These are phyloP conservation scores for Colletotrichum cordylinicola DNA, from an alignment of 2,329 filamentous ascomycete genomes.

Conservation along the genomic window DNA sequence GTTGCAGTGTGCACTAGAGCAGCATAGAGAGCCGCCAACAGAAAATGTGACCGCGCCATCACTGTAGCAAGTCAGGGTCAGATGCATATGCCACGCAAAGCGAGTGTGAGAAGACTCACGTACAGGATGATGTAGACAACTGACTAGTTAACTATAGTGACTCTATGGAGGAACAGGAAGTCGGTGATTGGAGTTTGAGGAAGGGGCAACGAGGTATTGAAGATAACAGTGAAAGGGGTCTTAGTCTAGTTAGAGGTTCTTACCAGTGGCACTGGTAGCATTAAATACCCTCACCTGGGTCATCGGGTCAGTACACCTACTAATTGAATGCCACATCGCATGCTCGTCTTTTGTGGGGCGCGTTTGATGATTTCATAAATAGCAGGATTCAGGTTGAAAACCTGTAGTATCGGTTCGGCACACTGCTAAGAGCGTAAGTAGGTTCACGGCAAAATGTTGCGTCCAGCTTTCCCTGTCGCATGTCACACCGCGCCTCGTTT, in stretches of 20 bases:
- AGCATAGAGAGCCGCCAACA: not conserved
- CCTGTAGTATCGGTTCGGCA: not conserved
- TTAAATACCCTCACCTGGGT: not conserved
- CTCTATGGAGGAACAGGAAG: not conserved
- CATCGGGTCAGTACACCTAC: not conserved
- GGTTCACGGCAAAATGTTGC: not conserved
- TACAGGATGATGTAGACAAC: not conserved
- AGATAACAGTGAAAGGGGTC: not conserved
- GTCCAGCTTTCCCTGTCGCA: not conserved
- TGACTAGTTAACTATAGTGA: not conserved
- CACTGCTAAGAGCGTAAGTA: not conserved
- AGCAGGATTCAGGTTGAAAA: not conserved
- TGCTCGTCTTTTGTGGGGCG: not conserved
- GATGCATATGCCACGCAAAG: not conserved
- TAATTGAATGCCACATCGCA: not conserved
- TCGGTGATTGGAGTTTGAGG: not conserved
- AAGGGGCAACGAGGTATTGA: not conserved
- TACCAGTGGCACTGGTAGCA: not conserved
- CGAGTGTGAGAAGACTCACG: not conserved
- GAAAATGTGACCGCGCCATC: not conserved
- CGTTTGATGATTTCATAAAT: not conserved
- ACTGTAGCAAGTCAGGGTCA: not conserved
- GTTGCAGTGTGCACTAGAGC: not conserved
- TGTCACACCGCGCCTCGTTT: not conserved
- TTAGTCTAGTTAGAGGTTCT: not conserved